Evolutionary conservation across 2,329 filamentous ascomycete genomes (phyloP), one percentile per base, ranked within the genome.

Genomic region (Calcarisporium arbuscula): DNA sequence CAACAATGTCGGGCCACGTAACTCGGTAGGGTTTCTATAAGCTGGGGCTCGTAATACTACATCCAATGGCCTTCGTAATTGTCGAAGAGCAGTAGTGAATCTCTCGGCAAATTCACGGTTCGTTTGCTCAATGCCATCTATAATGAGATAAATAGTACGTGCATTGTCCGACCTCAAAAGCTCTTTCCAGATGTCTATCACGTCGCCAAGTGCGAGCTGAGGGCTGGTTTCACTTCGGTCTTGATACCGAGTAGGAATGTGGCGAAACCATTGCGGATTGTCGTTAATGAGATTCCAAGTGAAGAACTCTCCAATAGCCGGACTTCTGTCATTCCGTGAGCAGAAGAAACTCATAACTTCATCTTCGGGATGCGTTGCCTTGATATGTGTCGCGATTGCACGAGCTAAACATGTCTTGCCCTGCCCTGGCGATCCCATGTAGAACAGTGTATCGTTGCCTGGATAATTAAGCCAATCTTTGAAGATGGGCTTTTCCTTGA

Each of bases 341-440:
- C 48, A 51, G 31, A 47, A 50, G 28, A 44, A 51, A 2, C 40
- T 31, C 17, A 51, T 17, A 3, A 49, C 44, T 2, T 45, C 26
- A 10, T 47, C 41, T 2, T 27, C 17, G 9, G 39, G 29, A 5
- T 38, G 27, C 3, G 35, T 32, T 5, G 25, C 30, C 9, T 30
- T 27, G 11, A 51, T 35, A 28, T 50, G 40, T 8, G 41, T 38
- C 5, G 34, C 32, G 16, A 50, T 30, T 3, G 43, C 41, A 18
- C 43, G 46, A 23, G 48, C 48, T 9, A 48, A 25, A 8, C 49
- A 38, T 4, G 49, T 44, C 31, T 51, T 51, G 4, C 49, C 49
- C 11, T 34, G 36, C 2, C 46, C 48, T 2, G 46, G 31, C 2
- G 17, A 22, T 4, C 45, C 48, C 5, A 33, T 19, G 7, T 47